A percentile compares a stretch with the other conserved stretches of the same genome.
These are phyloP conservation scores for Termitomyces sp. DNA, from an alignment of 768 basidiomycete species.

Conservation along the genomic window DNA sequence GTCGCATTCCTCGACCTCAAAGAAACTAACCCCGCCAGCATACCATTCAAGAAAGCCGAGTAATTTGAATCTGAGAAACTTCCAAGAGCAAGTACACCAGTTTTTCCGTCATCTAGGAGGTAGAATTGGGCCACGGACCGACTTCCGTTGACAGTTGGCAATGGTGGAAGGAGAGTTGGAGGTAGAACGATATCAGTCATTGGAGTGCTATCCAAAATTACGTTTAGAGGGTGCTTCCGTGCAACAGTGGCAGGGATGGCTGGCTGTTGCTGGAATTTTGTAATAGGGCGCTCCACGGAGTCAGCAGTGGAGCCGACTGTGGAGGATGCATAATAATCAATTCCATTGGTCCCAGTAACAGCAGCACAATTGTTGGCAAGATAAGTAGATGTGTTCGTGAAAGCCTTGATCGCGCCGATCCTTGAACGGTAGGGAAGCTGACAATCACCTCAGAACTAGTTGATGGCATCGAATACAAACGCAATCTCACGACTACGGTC, in stretches of 20 bases:
- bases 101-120: conserved; percentile 44
- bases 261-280: conserved; percentile 36
- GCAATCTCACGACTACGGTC: conserved; percentile 37
- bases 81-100: conserved; percentile 53
- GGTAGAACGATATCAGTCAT: conserved; percentile 41
- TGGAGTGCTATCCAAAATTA: conserved; percentile 42
- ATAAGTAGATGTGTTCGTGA: conserved; percentile 45
- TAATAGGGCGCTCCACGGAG: conserved; percentile 20
- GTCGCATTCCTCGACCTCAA: conserved; percentile 44
- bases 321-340: conserved; percentile 28
- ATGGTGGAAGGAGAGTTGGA: conserved; percentile 29
- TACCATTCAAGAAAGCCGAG: conserved; percentile 31
- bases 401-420: conserved; percentile 38
- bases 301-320: conserved; percentile 3
- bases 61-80: conserved; percentile 49
- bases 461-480: not conserved
- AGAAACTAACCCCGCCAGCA: conserved; percentile 42
- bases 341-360: conserved; percentile 42
- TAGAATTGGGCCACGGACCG: conserved; percentile 51
- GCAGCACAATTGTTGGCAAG: conserved; percentile 50
- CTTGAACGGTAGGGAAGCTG: conserved; percentile 58
- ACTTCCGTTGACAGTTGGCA: conserved; percentile 36
- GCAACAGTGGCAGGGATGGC: conserved; percentile 23
- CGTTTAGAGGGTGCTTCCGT: conserved; percentile 39
- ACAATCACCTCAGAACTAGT: not conserved